Conservation (phyloP, 768 basidiomycete species). For the Suillus variegatus region DNA sequence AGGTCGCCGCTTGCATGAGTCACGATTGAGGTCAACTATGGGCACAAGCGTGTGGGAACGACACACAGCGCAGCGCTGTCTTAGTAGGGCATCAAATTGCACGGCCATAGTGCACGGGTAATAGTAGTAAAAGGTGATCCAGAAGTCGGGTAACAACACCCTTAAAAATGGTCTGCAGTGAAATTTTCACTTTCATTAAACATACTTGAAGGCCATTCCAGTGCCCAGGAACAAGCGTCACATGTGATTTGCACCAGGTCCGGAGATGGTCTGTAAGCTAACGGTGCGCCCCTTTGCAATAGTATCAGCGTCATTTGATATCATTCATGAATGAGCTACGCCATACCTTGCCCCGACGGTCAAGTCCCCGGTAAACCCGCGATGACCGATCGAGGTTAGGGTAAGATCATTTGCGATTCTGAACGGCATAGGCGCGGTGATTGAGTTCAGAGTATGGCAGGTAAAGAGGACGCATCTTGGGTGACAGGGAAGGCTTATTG, state of each 20-base stretch:
- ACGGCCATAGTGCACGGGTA: constrained; percentile 87
- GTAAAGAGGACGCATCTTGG: constrained; percentile 51
- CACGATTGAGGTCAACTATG: constrained; percentile 47
- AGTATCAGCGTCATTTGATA: constrained; percentile 52
- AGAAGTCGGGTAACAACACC: constrained; percentile 86
- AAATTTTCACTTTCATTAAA: constrained; percentile 44
- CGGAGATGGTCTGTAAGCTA: constrained; percentile 93
- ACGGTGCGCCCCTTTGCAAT: constrained; percentile 70
- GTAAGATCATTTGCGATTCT: constrained; percentile 55
- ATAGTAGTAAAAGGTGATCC: constrained; percentile 91
- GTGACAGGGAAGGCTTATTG: constrained; percentile 87
- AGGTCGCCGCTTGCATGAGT: constrained; percentile 91
- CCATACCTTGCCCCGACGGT: constrained; percentile 53
- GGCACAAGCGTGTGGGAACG: constrained; percentile 91
- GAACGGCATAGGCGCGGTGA: constrained; percentile 59
- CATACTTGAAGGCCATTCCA: constrained; percentile 59
- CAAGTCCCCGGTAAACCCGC: constrained; percentile 85
- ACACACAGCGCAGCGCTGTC: not conserved
- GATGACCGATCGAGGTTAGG: constrained; percentile 81
- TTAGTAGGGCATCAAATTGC: constrained; percentile 52
- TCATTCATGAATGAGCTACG: constrained; percentile 77
- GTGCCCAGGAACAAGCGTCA: constrained; percentile 81
- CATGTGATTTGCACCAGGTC: constrained; percentile 93
- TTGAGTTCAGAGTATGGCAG: constrained; percentile 8
- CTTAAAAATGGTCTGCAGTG: constrained; percentile 72